Base-by-base conservation (phyloP, 495 filamentous ascomycete genomes). In the Penicillium taxi region DNA sequence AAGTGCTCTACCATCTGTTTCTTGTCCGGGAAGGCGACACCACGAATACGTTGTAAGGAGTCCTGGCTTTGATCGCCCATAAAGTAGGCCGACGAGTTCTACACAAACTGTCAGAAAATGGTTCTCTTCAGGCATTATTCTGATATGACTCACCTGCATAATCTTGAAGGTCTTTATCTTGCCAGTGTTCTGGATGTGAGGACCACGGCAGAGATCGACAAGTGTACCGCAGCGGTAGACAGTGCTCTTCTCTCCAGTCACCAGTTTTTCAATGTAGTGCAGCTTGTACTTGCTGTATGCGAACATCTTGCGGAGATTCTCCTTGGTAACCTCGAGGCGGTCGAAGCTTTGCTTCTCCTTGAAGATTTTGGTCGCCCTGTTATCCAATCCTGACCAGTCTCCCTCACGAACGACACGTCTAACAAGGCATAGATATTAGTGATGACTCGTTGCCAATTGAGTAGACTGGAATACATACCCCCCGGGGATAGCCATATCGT, bases 321-420 rank as follows among this genome's bases (percentile, higher is more conserved):
- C 80, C 61, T 96, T 96, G 26, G 83, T 81, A 36, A 96, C 71
- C 42, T 81, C 78, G 32, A 98, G 69, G 37, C 93, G 78, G 65
- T 96, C 84, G 62, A 98, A 96, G 23, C 79, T 80, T 58, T 96
- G 91, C 62, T 94, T 94, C 61, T 96, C 90, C 70, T 94, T 95
- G 52, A 94, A 86, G 39, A 87, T 82, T 44, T 80, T 77, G 31
- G 66, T 59, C 9, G 82, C 82, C 37, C 83, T 77, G 35, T 61
- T 80, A 56, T 93, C 86, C 23, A 98, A 63, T 0, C 85, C 76
- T 39, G 81, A 73, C 75, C 84, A 86, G 54, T 98, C 91, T 27
- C 68, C 59, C 34, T 77, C 64, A 37, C 72, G 71, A 16, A 98
- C 88, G 23, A 80, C 79, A 32, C 74, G 75, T 31, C 66, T 67